These are phyloP conservation scores for Brassica hybrid DNA, from an alignment of 441 rosid species.

Conservation along the genomic window DNA sequence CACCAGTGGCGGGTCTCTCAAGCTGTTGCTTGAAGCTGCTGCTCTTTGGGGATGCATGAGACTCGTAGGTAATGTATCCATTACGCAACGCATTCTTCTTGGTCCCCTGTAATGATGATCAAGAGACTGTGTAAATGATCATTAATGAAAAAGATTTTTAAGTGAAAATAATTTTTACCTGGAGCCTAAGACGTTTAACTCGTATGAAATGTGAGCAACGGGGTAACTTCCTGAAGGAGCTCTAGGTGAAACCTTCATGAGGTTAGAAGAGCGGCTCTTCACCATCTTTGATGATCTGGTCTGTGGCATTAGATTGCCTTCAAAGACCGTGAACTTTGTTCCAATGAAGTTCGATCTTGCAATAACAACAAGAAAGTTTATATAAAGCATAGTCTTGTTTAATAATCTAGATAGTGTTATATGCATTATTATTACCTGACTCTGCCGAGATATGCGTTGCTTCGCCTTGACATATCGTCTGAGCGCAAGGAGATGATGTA, in stretches of 20 bases:
- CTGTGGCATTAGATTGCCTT: slow-evolving; percentile 51
- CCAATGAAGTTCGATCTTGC: slow-evolving; percentile 77
- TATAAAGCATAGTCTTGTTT: too few relatives aligned
- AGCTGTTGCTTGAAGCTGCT: slow-evolving; percentile 44
- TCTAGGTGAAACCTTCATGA: slow-evolving; percentile 58
- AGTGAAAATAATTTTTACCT: slow-evolving; percentile 47
- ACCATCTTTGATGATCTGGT: slow-evolving; percentile 49
- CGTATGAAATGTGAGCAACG: slow-evolving; percentile 66
- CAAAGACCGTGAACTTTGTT: slow-evolving; percentile 65
- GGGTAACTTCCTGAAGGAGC: slow-evolving; percentile 58
- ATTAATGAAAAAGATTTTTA: slow-evolving; percentile 3
- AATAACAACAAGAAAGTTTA: slow-evolving; percentile 12
- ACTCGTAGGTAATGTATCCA: slow-evolving; percentile 59
- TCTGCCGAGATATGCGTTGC: slow-evolving; percentile 54
- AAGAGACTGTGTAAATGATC: not conserved
- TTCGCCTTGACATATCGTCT: slow-evolving; percentile 53
- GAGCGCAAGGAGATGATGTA: slow-evolving; percentile 54
- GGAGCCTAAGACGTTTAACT: slow-evolving; percentile 69
- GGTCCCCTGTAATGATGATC: slow-evolving; percentile 57
- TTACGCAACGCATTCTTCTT: slow-evolving; percentile 65
- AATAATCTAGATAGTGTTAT: not conserved
- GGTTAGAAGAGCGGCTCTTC: slow-evolving; percentile 57
- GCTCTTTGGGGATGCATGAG: slow-evolving; percentile 51
- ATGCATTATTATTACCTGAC: slow-evolving; percentile 53
- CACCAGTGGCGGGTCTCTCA: slow-evolving; percentile 49